These are phyloP conservation scores for Fusarium austroafricanum DNA, from an alignment of 2,329 filamentous ascomycete genomes.

Conservation along the genomic window DNA sequence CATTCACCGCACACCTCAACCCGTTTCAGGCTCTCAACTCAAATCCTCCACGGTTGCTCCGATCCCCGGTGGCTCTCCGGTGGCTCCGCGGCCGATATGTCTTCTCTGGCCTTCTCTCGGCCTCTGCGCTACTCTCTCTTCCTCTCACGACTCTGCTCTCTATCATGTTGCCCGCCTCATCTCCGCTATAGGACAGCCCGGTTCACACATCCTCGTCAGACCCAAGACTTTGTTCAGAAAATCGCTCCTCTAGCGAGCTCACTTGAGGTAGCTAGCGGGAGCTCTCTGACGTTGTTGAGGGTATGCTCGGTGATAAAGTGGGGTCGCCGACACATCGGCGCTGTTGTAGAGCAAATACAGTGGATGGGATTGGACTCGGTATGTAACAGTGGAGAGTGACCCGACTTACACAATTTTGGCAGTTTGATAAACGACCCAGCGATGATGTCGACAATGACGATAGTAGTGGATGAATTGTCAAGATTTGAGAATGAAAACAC, in stretches of 20 bases:
- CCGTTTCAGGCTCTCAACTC: slow-evolving; percentile 22
- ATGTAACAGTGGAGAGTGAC: slow-evolving; percentile 38
- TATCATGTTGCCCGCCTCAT: slow-evolving; percentile 29
- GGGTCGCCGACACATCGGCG: slow-evolving; percentile 29
- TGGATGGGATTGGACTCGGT: slow-evolving; percentile 39
- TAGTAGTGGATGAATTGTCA: slow-evolving; percentile 29
- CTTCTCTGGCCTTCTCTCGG: slow-evolving; percentile 38
- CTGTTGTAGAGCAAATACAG: slow-evolving; percentile 34
- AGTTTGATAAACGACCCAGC: slow-evolving; percentile 32
- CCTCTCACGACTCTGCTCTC: slow-evolving; percentile 33
- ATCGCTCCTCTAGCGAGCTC: slow-evolving; percentile 39
- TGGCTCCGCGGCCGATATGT: slow-evolving; percentile 40
- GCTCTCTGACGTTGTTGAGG: slow-evolving; percentile 41
- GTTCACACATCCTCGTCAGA: slow-evolving; percentile 30
- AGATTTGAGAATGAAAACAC: slow-evolving; percentile 18
- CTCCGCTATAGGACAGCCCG: slow-evolving; percentile 37
- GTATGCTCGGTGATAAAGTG: slow-evolving; percentile 46
- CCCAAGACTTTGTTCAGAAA: slow-evolving; percentile 35
- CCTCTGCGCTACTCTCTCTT: slow-evolving; percentile 39
- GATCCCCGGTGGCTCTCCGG: slow-evolving; percentile 41
- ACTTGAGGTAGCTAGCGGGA: slow-evolving; percentile 43
- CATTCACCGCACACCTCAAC: slow-evolving; percentile 45
- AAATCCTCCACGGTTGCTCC: slow-evolving; percentile 19
- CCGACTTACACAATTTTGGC: slow-evolving; percentile 42
- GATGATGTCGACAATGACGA: slow-evolving; percentile 41